Conservation (phyloP, 2,329 filamentous ascomycete genomes). For the Diplodia seriata region DNA sequence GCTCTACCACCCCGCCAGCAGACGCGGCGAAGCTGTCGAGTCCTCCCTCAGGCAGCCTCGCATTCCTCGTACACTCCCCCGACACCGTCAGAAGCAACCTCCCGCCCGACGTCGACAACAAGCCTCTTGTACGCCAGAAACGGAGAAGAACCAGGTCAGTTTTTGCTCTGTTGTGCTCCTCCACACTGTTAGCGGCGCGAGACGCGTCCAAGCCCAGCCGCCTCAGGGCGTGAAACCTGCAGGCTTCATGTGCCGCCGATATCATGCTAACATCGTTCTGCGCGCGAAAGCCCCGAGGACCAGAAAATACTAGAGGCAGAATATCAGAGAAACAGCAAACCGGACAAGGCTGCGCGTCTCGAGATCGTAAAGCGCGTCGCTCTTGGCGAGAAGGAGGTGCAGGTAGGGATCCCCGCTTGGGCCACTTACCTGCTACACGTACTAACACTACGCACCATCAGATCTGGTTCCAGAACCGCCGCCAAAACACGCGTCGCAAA, state of each 20-base stretch:
- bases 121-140: conserved; percentile 65
- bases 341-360: conserved; percentile 85
- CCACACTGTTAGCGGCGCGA: background rate
- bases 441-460: conserved; percentile 49
- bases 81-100: conserved; percentile 63
- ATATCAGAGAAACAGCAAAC: conserved; percentile 84
- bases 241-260: background rate
- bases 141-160: conserved; percentile 66
- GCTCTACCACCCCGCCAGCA: conserved; percentile 38
- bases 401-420: conserved; percentile 66
- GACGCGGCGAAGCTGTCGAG: conserved; percentile 38
- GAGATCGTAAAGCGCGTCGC: conserved; percentile 85
- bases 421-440: conserved; percentile 13
- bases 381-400: conserved; percentile 93
- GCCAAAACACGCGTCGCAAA: conserved; percentile 91
- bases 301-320: conserved; percentile 87
- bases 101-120: conserved; percentile 65
- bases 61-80: conserved; percentile 67
- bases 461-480: conserved; percentile 98
- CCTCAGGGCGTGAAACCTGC: conserved; percentile 3
- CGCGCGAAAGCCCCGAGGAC: conserved; percentile 66
- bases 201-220: conserved; percentile 10
- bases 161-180: conserved; percentile 27
- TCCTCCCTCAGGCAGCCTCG: conserved; percentile 50
- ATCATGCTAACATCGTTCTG: conserved; percentile 5